A percentile compares a stretch with the other conserved stretches of the same genome.
phyloP scores from a whole-genome alignment of 1,139 yeast genomes.

The Suhomyces kunorum region DNA sequence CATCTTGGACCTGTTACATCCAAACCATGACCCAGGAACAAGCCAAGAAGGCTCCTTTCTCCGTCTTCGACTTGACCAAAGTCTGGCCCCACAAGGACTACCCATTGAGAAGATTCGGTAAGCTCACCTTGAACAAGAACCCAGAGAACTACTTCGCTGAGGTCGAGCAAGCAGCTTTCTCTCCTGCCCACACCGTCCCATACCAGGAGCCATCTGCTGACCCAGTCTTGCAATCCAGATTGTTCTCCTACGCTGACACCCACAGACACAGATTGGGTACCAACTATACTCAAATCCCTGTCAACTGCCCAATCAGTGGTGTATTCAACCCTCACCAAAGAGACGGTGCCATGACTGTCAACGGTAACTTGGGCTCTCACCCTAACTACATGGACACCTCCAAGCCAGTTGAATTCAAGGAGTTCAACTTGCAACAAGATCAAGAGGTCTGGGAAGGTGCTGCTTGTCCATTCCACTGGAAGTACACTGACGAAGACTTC shows the following conservation, averaged over 20 bases:
- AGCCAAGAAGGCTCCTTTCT: conserved; percentile 58
- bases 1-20: conserved; percentile 65
- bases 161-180: conserved; percentile 79
- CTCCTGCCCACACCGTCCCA: conserved; percentile 84
- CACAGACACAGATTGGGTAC: conserved; percentile 66
- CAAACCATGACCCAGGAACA: conserved; percentile 75
- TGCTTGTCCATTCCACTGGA: conserved; percentile 89
- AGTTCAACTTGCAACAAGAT: conserved; percentile 48
- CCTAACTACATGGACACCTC: conserved; percentile 76
- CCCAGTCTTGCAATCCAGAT: conserved; percentile 82
- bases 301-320: conserved; percentile 62
- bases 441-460: conserved; percentile 91
- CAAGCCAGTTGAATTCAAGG: conserved; percentile 56
- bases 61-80: conserved; percentile 72
- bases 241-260: conserved; percentile 85
- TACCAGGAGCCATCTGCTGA: conserved; percentile 84
- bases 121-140: conserved; percentile 67
- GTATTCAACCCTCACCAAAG: conserved; percentile 67
- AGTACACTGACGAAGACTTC: conserved; percentile 68
- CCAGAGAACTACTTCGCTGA: conserved; percentile 80
- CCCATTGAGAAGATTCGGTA: conserved; percentile 76
- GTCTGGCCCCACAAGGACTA: conserved; percentile 79
- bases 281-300: conserved; percentile 73
- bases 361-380: conserved; percentile 80
- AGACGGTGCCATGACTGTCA: conserved; percentile 84